phyloP scores from a whole-genome alignment of 805 yeast species.

The Tanozyma kutaoensis region DNA sequence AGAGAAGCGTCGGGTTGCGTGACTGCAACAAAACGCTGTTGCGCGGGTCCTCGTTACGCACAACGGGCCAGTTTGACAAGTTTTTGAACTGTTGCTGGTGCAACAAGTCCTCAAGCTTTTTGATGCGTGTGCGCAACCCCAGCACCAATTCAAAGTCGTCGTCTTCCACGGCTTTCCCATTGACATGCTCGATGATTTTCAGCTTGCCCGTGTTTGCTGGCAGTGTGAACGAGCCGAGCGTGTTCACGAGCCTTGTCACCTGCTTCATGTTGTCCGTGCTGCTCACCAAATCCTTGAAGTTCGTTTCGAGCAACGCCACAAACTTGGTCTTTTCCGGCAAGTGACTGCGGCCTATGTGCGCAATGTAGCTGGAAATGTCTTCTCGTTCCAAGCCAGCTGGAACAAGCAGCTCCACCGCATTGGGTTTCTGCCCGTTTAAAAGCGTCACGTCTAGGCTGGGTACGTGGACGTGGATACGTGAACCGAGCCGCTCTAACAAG shows the following conservation, averaged over 20 bases:
- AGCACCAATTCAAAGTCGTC: conserved; percentile 21
- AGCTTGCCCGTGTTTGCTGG: conserved; percentile 2
- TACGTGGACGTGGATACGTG: conserved; percentile 5
- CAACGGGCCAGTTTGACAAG: conserved; percentile 32
- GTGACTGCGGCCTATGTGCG: conserved; percentile 13
- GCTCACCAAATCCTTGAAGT: conserved; percentile 30
- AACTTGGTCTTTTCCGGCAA: conserved; percentile 14
- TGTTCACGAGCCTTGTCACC: conserved; percentile 16
- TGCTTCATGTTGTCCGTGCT: conserved; percentile 23
- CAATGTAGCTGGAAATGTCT: conserved; percentile 17
- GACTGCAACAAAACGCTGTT: conserved; percentile 18
- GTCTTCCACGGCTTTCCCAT: background rate
- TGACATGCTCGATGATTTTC: background rate
- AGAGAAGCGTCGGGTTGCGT: conserved; percentile 1
- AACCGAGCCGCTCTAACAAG: conserved; percentile 13
- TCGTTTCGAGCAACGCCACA: conserved; percentile 25
- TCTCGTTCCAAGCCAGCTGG: conserved; percentile 19
- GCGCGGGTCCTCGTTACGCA: conserved; percentile 3
- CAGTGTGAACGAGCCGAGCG: conserved; percentile 13
- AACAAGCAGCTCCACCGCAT: conserved; percentile 18
- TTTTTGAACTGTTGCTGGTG: conserved; percentile 61
- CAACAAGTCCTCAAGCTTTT: conserved; percentile 61
- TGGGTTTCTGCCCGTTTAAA: conserved; percentile 2
- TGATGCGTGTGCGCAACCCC: conserved; percentile 61
- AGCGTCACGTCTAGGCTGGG: conserved; percentile 5